Percentiles rank a stretch among this genome's conserved stretches.
phyloP scores from a whole-genome alignment of 1,284 basidiomycete genomes.

The Boletus sp. region DNA sequence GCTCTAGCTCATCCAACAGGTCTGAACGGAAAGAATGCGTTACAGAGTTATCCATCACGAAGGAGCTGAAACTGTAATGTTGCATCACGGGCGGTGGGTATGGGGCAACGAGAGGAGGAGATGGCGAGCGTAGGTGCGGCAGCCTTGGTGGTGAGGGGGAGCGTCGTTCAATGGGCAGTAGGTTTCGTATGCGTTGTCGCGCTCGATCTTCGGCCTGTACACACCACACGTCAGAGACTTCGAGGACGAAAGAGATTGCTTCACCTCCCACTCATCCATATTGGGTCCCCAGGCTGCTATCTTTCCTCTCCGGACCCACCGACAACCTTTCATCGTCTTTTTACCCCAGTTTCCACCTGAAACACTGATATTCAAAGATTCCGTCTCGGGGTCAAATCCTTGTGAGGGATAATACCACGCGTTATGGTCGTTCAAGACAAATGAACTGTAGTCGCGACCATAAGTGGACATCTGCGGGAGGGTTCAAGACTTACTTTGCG shows the following conservation, averaged over 20 bases:
- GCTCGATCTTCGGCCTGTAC: slow-evolving; percentile 72
- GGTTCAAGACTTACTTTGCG: slow-evolving; percentile 24
- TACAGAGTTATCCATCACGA: slow-evolving; percentile 78
- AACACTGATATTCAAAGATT: slow-evolving; percentile 44
- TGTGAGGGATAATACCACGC: slow-evolving; percentile 75
- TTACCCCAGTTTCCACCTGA: slow-evolving; percentile 75
- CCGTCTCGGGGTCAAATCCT: slow-evolving; percentile 60
- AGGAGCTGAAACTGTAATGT: slow-evolving; percentile 73
- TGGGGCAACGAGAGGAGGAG: slow-evolving; percentile 59
- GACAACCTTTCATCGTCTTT: slow-evolving; percentile 61
- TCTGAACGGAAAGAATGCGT: slow-evolving; percentile 76
- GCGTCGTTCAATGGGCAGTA: slow-evolving; percentile 55
- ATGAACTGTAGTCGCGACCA: slow-evolving; percentile 24
- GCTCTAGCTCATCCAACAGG: slow-evolving; percentile 71
- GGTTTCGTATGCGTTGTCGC: slow-evolving; percentile 65
- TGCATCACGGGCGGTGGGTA: slow-evolving; percentile 62
- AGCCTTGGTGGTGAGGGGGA: slow-evolving; percentile 56
- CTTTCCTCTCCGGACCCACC: slow-evolving; percentile 75
- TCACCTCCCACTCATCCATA: slow-evolving; percentile 80
- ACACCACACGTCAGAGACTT: slow-evolving; percentile 16
- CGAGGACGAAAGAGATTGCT: slow-evolving; percentile 1
- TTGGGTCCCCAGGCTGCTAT: slow-evolving; percentile 73
- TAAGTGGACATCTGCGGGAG: slow-evolving; percentile 7
- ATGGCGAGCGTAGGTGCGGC: slow-evolving; percentile 56
- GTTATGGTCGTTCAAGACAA: slow-evolving; percentile 67